These are phyloP conservation scores for Trichoderma asperellum DNA, from an alignment of 2,329 filamentous ascomycete species.

Conservation along the genomic window DNA sequence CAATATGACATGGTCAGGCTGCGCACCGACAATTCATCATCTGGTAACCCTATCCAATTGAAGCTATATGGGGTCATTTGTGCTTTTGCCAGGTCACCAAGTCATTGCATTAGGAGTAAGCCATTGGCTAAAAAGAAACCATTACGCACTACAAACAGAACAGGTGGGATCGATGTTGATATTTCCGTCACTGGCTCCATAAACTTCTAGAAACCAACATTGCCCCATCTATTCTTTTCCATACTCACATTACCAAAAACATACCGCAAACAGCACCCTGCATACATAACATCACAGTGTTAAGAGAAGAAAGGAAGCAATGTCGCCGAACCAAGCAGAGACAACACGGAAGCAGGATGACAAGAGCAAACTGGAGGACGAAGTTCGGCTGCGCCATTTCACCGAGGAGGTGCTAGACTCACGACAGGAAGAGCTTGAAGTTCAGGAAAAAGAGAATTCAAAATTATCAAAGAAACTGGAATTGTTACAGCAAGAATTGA, in stretches of 20 bases:
- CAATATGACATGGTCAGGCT: constrained; percentile 31
- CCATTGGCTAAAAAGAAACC: constrained; percentile 2
- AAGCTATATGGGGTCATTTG: constrained; percentile 19
- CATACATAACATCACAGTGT: background rate
- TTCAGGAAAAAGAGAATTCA: constrained; percentile 38
- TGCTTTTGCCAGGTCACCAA: constrained; percentile 8
- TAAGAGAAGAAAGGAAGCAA: background rate
- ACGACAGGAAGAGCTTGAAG: constrained; percentile 43
- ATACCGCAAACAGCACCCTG: background rate
- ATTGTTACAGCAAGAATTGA: constrained; percentile 39
- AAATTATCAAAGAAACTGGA: constrained; percentile 39
- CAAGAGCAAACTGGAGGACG: constrained; percentile 39
- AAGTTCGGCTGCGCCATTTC: constrained; percentile 42
- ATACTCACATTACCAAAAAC: background rate
- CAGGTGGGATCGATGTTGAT: background rate
- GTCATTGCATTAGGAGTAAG: background rate
- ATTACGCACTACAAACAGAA: background rate
- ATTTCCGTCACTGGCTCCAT: constrained; percentile 10
- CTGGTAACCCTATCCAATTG: constrained; percentile 12
- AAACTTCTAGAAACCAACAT: constrained; percentile 20
- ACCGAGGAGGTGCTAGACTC: constrained; percentile 45
- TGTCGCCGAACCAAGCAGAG: constrained; percentile 13
- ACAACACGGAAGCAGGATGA: constrained; percentile 10
- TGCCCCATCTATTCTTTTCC: background rate
- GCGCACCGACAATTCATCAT: constrained; percentile 22